A percentile compares a stretch with the other conserved stretches of the same genome.
These are phyloP conservation scores for Neofusicoccum kwambonambiense DNA, from an alignment of 2,329 filamentous ascomycete genomes.

Conservation along the genomic window DNA sequence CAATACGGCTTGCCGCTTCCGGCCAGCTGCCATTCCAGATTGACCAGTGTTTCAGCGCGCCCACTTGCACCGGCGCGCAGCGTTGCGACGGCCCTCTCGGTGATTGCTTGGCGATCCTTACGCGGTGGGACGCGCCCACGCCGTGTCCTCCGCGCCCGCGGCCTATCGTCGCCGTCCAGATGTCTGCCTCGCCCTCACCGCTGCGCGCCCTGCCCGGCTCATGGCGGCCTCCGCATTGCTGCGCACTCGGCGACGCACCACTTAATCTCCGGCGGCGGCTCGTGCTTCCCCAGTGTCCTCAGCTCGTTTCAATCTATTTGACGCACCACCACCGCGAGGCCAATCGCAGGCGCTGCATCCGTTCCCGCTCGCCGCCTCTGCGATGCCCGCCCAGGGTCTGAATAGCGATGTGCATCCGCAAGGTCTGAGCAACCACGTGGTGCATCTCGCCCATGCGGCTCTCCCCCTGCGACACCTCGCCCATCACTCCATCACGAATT, in stretches of 20 bases:
- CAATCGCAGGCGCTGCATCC: neutral
- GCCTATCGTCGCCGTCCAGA: neutral
- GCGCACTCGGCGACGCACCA: constrained; percentile 2
- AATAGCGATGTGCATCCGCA: neutral
- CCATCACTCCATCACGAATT: neutral
- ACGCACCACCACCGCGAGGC: neutral
- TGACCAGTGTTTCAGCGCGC: constrained; percentile 7
- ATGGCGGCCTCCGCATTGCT: constrained; percentile 1
- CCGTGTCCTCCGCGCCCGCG: neutral
- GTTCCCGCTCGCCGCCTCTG: neutral
- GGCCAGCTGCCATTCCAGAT: constrained; percentile 4
- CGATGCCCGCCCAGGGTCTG: constrained; percentile 8
- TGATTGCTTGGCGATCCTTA: constrained; percentile 11
- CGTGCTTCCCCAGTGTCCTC: constrained; percentile 12
- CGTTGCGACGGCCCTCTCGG: constrained; percentile 1
- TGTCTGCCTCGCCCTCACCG: constrained; percentile 7
- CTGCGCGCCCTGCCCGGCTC: neutral
- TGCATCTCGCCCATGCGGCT: neutral
- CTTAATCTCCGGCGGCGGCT: constrained; percentile 15
- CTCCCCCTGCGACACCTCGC: constrained; percentile 12
- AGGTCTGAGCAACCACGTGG: constrained; percentile 16
- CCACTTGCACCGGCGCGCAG: neutral
- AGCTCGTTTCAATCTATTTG: constrained; percentile 12
- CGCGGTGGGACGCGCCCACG: neutral
- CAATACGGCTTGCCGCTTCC: constrained; percentile 8